phyloP scores from a whole-genome alignment of 2,329 filamentous ascomycete species.

The Pezicula carpinea region DNA sequence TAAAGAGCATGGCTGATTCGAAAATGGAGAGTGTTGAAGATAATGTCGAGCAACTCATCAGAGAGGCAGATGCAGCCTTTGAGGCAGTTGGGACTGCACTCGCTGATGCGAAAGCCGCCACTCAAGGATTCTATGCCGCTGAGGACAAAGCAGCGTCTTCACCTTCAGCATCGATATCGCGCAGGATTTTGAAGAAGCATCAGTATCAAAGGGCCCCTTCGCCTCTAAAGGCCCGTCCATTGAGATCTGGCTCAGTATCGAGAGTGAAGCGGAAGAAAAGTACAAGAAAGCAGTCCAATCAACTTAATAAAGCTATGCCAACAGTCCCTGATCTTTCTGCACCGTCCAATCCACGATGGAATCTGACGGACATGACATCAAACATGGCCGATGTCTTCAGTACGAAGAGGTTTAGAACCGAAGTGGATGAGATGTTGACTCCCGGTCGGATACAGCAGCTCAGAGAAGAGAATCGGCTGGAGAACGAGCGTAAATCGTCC shows the following conservation, averaged over 20 bases:
- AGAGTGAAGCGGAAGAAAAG: slow-evolving; percentile 38
- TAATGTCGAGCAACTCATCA: slow-evolving; percentile 39
- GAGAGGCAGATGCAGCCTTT: slow-evolving; percentile 47
- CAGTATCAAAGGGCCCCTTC: slow-evolving; percentile 9
- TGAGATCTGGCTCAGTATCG: slow-evolving; percentile 27
- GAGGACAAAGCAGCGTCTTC: slow-evolving; percentile 2
- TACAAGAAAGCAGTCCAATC: slow-evolving; percentile 31
- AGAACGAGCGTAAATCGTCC: slow-evolving; percentile 15
- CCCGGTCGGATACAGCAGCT: slow-evolving; percentile 43
- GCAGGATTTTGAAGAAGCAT: slow-evolving; percentile 5
- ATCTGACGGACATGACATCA: slow-evolving; percentile 48
- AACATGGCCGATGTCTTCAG: slow-evolving; percentile 54
- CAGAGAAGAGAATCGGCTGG: slow-evolving; percentile 17
- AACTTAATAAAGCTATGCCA: slow-evolving; percentile 12
- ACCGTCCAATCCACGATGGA: slow-evolving; percentile 41
- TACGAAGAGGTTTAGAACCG: slow-evolving; percentile 49
- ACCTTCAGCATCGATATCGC: slow-evolving; percentile 13
- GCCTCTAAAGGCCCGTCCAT: slow-evolving; percentile 17
- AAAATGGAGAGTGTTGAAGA: slow-evolving; percentile 15
- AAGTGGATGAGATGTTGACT: slow-evolving; percentile 56
- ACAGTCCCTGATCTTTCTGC: slow-evolving; percentile 13
- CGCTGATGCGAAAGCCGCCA: slow-evolving; percentile 31
- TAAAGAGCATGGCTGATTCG: slow-evolving; percentile 8
- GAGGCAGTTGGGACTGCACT: slow-evolving; percentile 39
- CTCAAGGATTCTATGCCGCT: slow-evolving; percentile 22